Conservation (phyloP, 2,329 filamentous ascomycete species). For the Dactylellina parvicollis region DNA sequence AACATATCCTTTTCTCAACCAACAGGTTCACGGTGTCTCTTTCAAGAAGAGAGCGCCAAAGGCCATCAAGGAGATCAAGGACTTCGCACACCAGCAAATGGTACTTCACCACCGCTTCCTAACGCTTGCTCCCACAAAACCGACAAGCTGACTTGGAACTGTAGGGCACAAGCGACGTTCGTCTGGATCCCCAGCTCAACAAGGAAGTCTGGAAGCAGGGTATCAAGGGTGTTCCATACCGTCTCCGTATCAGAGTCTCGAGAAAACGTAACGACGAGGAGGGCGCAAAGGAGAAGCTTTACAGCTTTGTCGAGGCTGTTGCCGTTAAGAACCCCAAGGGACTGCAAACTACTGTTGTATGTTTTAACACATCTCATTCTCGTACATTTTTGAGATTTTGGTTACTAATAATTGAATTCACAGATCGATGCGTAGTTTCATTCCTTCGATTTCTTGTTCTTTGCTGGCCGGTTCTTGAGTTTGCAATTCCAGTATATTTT, state of each 20-base stretch:
- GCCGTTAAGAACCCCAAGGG: conserved; percentile 99
- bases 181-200: conserved; percentile 97
- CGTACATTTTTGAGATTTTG: background rate
- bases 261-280: conserved; percentile 99
- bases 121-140: background rate
- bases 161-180: conserved; percentile 95
- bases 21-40: conserved; percentile 90
- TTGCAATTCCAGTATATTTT: conserved; percentile 34
- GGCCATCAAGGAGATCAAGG: conserved; percentile 99
- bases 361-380: background rate
- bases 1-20: conserved; percentile 57
- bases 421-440: conserved; percentile 47
- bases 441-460: conserved; percentile 20
- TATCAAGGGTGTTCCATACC: conserved; percentile 98
- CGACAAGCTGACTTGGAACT: conserved; percentile 48
- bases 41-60: conserved; percentile 99
- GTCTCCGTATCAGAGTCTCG: conserved; percentile 97
- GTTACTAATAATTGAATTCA: background rate
- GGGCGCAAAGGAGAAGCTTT: conserved; percentile 98
- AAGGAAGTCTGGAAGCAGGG: conserved; percentile 99
- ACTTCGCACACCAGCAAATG: conserved; percentile 93
- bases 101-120: conserved; percentile 70
- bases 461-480: conserved; percentile 52
- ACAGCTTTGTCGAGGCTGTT: conserved; percentile 99
- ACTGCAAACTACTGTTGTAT: conserved; percentile 86